Conservation (phyloP, 176 grass and related monocot genomes). For the Bromus sterilis region DNA sequence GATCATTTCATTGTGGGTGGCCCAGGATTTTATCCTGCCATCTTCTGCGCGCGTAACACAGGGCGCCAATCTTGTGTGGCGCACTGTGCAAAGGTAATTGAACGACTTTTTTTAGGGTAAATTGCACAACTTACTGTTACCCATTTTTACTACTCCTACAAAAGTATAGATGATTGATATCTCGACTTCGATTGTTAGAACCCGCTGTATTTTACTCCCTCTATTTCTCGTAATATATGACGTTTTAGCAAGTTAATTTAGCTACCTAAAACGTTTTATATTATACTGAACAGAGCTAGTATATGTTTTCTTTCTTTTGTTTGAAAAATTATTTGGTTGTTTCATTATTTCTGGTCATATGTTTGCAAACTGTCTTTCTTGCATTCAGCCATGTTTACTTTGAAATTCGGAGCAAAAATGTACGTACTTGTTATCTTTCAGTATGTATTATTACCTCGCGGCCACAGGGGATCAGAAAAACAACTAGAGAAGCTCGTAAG, state of each 20-base stretch:
- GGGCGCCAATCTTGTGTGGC: neutral
- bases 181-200: no score
- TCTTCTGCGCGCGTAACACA: neutral
- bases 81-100: neutral
- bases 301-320: no score
- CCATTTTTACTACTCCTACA: no score
- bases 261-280: no score
- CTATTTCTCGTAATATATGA: neutral
- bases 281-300: no score
- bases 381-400: neutral
- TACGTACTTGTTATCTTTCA: neutral
- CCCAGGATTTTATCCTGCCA: conserved; percentile 40
- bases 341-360: neutral
- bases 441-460: neutral
- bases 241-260: no score
- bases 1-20: conserved; percentile 19
- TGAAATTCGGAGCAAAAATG: no score
- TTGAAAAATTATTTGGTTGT: no score
- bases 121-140: no score
- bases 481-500: conserved; percentile 10
- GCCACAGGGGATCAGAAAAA: conserved; percentile 12
- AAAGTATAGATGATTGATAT: no score
- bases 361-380: neutral
- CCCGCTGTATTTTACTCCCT: neutral
- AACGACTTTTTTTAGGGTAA: no score